phyloP scores from a whole-genome alignment of 768 basidiomycete species.

The Lactarius indigo region DNA sequence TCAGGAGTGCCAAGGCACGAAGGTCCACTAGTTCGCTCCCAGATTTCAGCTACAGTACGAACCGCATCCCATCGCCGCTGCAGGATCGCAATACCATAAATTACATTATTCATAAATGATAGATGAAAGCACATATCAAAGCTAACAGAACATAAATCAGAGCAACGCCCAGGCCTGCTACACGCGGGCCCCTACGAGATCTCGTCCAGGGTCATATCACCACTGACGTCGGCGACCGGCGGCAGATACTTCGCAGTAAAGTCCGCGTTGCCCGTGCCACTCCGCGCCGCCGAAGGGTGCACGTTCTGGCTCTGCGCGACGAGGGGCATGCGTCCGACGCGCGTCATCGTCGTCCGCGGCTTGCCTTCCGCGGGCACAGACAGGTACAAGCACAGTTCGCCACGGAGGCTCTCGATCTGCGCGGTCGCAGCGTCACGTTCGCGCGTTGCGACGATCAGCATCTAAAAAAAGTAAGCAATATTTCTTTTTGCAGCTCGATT shows the following conservation, averaged over 20 bases:
- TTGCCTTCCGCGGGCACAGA: slow-evolving; percentile 33
- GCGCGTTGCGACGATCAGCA: slow-evolving; percentile 31
- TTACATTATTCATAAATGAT: neutral
- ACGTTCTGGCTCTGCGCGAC: slow-evolving; percentile 26
- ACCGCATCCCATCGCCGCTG: neutral
- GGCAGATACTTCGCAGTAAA: slow-evolving; percentile 20
- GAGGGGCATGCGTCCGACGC: slow-evolving; percentile 33
- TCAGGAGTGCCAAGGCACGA: neutral
- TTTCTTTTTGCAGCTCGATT: neutral
- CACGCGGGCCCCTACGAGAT: slow-evolving; percentile 15
- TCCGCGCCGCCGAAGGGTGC: slow-evolving; percentile 1
- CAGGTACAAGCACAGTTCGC: slow-evolving; percentile 36
- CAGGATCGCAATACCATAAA: neutral
- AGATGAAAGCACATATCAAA: neutral
- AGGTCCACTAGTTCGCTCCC: too few relatives aligned
- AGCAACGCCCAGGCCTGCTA: neutral
- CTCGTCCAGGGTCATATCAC: slow-evolving; percentile 35
- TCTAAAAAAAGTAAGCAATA: slow-evolving; percentile 23
- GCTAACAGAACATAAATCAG: slow-evolving; percentile 1
- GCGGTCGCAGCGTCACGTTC: slow-evolving; percentile 32
- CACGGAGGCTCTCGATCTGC: slow-evolving; percentile 33
- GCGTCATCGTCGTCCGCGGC: slow-evolving; percentile 34
- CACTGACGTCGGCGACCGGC: slow-evolving; percentile 22
- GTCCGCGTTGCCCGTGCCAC: neutral
- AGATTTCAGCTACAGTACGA: too few relatives aligned